Conservation (phyloP, 805 yeast species). For the Kuraishia hungarica region DNA sequence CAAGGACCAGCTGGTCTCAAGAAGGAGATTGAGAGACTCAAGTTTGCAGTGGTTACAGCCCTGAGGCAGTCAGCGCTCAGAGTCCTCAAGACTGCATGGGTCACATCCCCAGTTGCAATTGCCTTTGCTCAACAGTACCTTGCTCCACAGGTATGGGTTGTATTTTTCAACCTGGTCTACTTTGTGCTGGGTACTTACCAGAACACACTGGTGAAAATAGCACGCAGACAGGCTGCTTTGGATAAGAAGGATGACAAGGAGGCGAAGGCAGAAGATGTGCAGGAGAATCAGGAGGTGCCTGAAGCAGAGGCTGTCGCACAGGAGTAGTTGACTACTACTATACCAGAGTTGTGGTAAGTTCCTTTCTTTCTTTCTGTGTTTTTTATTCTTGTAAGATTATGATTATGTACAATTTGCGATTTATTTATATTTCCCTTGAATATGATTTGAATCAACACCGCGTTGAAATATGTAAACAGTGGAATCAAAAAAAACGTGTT, state of each 20-base stretch:
- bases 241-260: neutral
- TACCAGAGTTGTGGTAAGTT: no score
- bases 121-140: conserved; percentile 48
- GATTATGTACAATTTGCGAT: neutral
- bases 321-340: no score
- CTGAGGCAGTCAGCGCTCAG: conserved; percentile 33
- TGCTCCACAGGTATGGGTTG: conserved; percentile 55
- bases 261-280: neutral
- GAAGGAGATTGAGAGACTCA: conserved; percentile 7
- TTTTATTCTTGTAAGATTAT: no score
- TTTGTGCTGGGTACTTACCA: conserved; percentile 56
- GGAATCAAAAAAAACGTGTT: no score
- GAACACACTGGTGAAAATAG: conserved; percentile 43
- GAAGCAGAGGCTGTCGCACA: neutral
- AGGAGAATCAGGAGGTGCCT: neutral
- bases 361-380: no score
- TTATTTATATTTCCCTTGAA: neutral
- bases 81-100: conserved; percentile 43
- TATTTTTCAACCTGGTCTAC: conserved; percentile 49
- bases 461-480: no score
- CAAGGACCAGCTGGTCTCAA: conserved; percentile 9
- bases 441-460: no score
- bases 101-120: conserved; percentile 44
- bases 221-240: conserved; percentile 12
- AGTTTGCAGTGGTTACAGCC: conserved; percentile 18